Evolutionary conservation across 306 rosid species (phyloP).

Genomic region (Rosa rugosa): DNA sequence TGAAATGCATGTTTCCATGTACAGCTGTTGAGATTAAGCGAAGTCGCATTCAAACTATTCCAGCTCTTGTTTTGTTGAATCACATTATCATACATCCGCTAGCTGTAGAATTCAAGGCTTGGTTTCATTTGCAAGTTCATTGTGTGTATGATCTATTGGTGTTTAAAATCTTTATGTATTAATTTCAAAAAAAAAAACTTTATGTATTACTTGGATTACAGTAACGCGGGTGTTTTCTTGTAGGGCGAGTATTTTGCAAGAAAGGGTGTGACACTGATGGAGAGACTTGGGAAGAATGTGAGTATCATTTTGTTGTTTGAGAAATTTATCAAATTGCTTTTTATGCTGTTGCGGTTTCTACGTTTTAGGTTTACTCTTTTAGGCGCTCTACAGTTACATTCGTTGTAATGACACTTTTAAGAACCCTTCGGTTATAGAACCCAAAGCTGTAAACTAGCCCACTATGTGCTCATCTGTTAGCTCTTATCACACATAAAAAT

Average conservation of each 20-base stretch:
- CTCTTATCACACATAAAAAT: background rate
- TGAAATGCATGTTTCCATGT: background rate
- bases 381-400: background rate
- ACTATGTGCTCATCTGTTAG: no score
- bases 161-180: no score
- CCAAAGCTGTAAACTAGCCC: background rate
- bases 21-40: background rate
- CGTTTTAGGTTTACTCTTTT: background rate
- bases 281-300: conserved; percentile 83
- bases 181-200: no score
- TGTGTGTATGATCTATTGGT: background rate
- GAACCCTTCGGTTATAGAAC: no score
- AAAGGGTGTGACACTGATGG: conserved; percentile 79
- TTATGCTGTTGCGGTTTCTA: background rate
- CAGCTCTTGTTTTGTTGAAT: background rate
- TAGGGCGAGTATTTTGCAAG: conserved; percentile 97
- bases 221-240: conserved; percentile 24
- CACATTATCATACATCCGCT: background rate
- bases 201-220: background rate
- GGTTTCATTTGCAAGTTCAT: background rate
- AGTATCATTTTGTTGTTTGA: conserved; percentile 28
- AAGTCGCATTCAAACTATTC: no score
- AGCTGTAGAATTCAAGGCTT: no score
- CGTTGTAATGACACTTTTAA: no score
- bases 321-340: background rate